A percentile compares a stretch with the other conserved stretches of the same genome.
Evolutionary conservation across 208 protist species (phyloP).

Genomic region (Novymonas esmeraldas): DNA sequence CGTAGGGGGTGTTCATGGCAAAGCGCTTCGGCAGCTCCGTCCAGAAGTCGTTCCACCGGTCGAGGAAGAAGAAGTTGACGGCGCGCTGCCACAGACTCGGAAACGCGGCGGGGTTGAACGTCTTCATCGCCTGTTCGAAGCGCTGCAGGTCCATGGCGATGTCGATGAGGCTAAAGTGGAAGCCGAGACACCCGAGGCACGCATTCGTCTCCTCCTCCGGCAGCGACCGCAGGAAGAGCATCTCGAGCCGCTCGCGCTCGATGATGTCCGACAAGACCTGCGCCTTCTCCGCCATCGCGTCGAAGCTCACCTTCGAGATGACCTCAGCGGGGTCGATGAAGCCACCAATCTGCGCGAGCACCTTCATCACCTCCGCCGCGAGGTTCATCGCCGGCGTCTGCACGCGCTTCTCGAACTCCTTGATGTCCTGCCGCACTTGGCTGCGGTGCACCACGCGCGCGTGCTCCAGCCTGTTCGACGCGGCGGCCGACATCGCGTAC

Average conservation of each 20-base stretch:
- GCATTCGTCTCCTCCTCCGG: slow-evolving; percentile 41
- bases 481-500: slow-evolving; percentile 45
- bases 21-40: slow-evolving; percentile 64
- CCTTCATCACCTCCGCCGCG: slow-evolving; percentile 46
- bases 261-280: slow-evolving; percentile 39
- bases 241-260: slow-evolving; percentile 28
- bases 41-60: slow-evolving; percentile 70
- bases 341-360: slow-evolving; percentile 37
- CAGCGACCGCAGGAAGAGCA: slow-evolving; percentile 41
- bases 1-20: slow-evolving; percentile 53
- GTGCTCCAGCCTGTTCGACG: slow-evolving; percentile 30
- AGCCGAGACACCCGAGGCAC: slow-evolving; percentile 38
- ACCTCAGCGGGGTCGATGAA: slow-evolving; percentile 45
- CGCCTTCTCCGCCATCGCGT: slow-evolving; percentile 31
- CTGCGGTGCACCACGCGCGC: slow-evolving; percentile 6
- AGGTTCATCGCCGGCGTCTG: slow-evolving; percentile 36
- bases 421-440: slow-evolving; percentile 24
- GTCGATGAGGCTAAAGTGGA: slow-evolving; percentile 46
- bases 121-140: slow-evolving; percentile 43
- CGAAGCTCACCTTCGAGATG: slow-evolving; percentile 39
- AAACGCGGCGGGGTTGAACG: slow-evolving; percentile 65
- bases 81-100: slow-evolving; percentile 37
- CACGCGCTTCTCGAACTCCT: slow-evolving; percentile 39
- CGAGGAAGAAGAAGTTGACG: slow-evolving; percentile 65
- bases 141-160: slow-evolving; percentile 54